phyloP scores from a whole-genome alignment of 192 early-diverging fungal species.

The Mortierella antarctica region DNA sequence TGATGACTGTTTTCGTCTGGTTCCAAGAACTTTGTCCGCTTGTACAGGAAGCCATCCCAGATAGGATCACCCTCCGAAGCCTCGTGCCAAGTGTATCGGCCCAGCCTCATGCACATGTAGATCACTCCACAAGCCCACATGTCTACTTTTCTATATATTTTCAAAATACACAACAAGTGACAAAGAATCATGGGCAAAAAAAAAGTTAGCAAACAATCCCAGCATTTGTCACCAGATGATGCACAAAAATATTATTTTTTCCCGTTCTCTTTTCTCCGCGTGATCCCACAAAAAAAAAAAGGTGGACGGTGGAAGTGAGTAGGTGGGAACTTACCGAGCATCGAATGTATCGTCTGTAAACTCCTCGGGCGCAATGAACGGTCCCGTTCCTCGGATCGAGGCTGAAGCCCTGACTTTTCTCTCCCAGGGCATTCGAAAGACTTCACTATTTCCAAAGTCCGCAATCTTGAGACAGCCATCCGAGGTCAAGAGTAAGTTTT shows the following conservation, averaged over 20 bases:
- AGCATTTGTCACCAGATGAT: neutral
- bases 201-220: neutral
- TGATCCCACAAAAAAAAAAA: neutral
- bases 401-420: conserved; percentile 64
- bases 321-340: conserved; percentile 56
- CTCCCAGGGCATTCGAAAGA: conserved; percentile 83
- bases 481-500: conserved; percentile 80
- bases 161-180: neutral
- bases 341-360: conserved; percentile 76
- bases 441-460: conserved; percentile 86
- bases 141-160: conserved; percentile 46
- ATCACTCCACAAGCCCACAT: conserved; percentile 60
- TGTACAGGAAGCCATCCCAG: conserved; percentile 29
- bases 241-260: neutral
- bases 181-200: neutral
- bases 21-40: conserved; percentile 1
- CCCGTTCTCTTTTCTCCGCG: neutral
- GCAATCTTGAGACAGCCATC: conserved; percentile 82
- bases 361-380: conserved; percentile 90
- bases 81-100: conserved; percentile 41
- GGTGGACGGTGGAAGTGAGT: neutral
- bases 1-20: neutral
- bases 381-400: conserved; percentile 81
- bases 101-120: conserved; percentile 57
- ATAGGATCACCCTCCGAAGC: conserved; percentile 37